Base-by-base conservation (phyloP, 305 asterid species). In the Petunia hybrid region DNA sequence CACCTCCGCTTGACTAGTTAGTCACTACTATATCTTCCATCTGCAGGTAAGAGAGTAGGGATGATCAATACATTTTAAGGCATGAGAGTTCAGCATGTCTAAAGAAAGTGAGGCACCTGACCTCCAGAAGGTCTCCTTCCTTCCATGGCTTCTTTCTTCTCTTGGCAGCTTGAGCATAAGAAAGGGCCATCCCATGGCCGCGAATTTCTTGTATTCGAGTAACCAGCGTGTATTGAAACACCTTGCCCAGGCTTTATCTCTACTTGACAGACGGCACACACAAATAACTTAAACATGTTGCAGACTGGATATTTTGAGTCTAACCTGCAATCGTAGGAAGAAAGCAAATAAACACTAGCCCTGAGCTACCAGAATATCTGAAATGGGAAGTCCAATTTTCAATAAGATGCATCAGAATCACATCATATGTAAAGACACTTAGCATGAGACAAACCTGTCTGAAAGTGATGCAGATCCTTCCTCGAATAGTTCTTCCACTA, bases 121-220 rank as follows among this genome's bases (percentile, higher is more conserved):
- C 97, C 97, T 88, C 97, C 94, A 38, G 91, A 86, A 85, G 89
- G 87, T 89, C 90, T 86, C 87, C 82, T 94, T 73, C 99, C 99
- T 89, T 97, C 99, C 99, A 97, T 97, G 88, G 99, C 99, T 65
- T 97, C 97, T 87, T 89, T 95, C 90, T 97, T 95, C 67, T 86
- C 93, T 84, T 97, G 99, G 87, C 99, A 97, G 92, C 97, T 95
- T 56, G 85, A 40, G 87, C 99, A 97, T 65, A 97, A 97, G 86
- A 95, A 95, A 64, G 99, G 99, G 14, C 99, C 99, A 3, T 97
- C 97, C 99, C 99, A 97, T 55, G 99, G 99, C 85, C 99, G 87
- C 80, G 90, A 86, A 71, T 91, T 92, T 87, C 87, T 90, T 40
- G 95, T 48, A 78, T 90, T 90, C 1, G 76, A 46, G 73, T 91